Conservation (phyloP, 2,329 filamentous ascomycete species). For the Beauveria bassiana region DNA sequence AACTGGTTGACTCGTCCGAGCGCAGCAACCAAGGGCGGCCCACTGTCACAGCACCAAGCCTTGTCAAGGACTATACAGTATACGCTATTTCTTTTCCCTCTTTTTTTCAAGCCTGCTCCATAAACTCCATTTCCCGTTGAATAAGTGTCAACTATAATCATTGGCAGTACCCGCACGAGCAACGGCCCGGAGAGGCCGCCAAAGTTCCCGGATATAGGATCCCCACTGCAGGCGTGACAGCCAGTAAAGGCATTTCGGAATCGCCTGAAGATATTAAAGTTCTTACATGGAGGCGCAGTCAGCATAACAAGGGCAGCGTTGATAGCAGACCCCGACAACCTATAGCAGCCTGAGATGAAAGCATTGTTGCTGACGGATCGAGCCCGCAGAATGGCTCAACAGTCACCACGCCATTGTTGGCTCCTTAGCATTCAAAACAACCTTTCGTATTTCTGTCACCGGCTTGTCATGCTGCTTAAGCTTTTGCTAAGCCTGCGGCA, state of each 20-base stretch:
- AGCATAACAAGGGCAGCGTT: neutral
- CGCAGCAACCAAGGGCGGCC: neutral
- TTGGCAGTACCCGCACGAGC: neutral
- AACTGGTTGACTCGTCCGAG: neutral
- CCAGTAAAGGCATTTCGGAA: neutral
- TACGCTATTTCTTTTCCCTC: no score
- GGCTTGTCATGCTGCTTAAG: neutral
- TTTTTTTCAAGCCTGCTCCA: neutral
- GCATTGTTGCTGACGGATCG: no score
- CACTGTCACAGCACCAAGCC: neutral
- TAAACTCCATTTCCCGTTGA: neutral
- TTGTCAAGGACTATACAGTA: neutral
- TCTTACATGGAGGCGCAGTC: neutral
- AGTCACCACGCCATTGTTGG: neutral
- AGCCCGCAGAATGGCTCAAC: neutral
- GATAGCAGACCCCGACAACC: neutral
- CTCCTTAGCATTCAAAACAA: neutral
- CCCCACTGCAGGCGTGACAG: neutral
- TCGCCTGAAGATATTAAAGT: neutral
- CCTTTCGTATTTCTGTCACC: neutral
- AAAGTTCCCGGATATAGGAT: neutral
- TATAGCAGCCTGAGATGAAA: neutral
- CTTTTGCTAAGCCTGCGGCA: neutral
- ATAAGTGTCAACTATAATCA: neutral
- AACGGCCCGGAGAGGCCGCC: slow-evolving; percentile 6